Evolutionary conservation across 805 yeast genomes (phyloP).

Genomic region (Saccharomycopsis olivae): DNA sequence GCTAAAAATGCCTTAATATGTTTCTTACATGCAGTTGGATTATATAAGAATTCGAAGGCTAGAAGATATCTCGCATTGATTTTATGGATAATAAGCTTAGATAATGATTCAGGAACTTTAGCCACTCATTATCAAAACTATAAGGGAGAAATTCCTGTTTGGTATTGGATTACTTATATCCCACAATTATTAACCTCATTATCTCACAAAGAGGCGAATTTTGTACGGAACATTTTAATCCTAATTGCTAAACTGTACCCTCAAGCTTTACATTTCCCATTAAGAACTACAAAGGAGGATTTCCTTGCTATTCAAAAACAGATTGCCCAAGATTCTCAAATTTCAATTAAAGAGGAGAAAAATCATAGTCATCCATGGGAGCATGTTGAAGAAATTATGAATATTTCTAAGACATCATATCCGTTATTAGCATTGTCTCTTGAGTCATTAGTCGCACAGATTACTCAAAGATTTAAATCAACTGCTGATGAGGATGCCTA

Average conservation of each 20-base stretch:
- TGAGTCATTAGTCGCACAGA: constrained; percentile 93
- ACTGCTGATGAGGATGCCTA: constrained; percentile 95
- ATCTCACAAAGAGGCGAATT: constrained; percentile 82
- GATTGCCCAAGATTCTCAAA: constrained; percentile 29
- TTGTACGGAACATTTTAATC: constrained; percentile 80
- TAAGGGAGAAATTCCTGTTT: constrained; percentile 93
- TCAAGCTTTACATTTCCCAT: constrained; percentile 92
- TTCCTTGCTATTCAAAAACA: constrained; percentile 80
- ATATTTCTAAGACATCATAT: constrained; percentile 90
- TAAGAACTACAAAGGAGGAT: constrained; percentile 92
- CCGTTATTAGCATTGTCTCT: constrained; percentile 86
- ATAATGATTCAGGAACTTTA: constrained; percentile 71
- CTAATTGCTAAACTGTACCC: constrained; percentile 95
- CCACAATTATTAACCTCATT: constrained; percentile 87
- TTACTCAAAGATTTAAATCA: constrained; percentile 85
- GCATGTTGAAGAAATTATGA: constrained; percentile 85
- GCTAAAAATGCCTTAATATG: constrained; percentile 95
- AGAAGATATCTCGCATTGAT: constrained; percentile 81
- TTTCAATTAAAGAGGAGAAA: constrained; percentile 10
- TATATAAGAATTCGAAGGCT: constrained; percentile 87
- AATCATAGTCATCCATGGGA: constrained; percentile 73
- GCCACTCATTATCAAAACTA: constrained; percentile 84
- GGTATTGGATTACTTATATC: constrained; percentile 98
- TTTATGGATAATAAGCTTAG: constrained; percentile 86
- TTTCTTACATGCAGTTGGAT: constrained; percentile 93